Evolutionary conservation across 306 rosid genomes (phyloP), one percentile per base, ranked within the genome.

Genomic region (Citrullus mucosospermus): DNA sequence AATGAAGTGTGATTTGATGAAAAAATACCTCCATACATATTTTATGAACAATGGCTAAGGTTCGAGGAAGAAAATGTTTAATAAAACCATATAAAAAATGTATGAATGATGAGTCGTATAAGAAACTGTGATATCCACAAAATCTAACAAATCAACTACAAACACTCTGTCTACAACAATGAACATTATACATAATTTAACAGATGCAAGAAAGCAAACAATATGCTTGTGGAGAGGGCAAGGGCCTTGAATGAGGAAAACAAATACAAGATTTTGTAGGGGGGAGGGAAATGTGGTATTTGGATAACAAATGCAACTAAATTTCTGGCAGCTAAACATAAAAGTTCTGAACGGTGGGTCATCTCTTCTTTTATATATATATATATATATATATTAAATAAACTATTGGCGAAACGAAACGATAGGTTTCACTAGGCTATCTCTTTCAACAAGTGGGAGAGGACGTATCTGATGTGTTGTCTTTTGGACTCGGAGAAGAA

Each of bases 401-500:
- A 60, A 60, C 38, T 25, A 60, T 28, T 13, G 18, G 5, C 16
- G 4, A 60, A 17, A 44, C 9, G 12, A 9, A 44, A 44, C 50
- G 11, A 3, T 44, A 9, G 50, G 39, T 60, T 25, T 44, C 50
- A 60, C 39, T 60, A 28, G 66, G 38, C 30, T 6, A 28, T 53
- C 6, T 53, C 39, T 22, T 70, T 70, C 88, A 92, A 83, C 89
- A 89, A 79, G 84, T 2, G 15, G 82, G 79, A 9, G 88, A 60
- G 67, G 89, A 78, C 84, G 74, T 81, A 71, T 91, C 93, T 11
- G 90, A 77, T 54, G 85, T 9, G 13, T 44, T 44, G 9, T 91
- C 97, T 65, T 80, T 84, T 72, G 88, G 81, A 79, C 80, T 59
- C 3, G 86, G 81, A 55, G 92, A 63, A 18, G 91, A 81, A 36